Percentiles rank a stretch among this genome's conserved stretches.
Evolutionary conservation across 345 rosid genomes (phyloP).

Genomic region (Fremontodendron californicum): DNA sequence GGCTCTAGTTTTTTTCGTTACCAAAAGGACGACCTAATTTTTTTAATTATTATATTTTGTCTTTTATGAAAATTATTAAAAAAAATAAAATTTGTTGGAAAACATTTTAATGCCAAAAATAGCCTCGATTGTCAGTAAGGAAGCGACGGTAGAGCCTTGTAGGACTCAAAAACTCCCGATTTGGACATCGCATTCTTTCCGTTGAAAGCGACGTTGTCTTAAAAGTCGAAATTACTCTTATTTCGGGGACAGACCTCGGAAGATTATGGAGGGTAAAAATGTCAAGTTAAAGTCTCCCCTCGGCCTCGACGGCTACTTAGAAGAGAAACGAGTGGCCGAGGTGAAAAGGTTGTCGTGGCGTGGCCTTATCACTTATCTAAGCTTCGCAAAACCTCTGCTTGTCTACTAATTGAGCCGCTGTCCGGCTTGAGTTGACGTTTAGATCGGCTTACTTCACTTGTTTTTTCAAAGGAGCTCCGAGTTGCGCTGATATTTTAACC

Average conservation of each 20-base stretch:
- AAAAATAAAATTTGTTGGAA: not conserved
- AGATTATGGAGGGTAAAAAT: not conserved
- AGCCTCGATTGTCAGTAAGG: not conserved
- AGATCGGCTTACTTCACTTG: not conserved
- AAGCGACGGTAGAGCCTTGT: not conserved
- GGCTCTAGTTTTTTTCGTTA: constrained; percentile 4
- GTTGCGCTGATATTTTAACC: not conserved
- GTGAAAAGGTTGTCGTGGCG: constrained; percentile 9
- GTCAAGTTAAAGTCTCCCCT: not conserved
- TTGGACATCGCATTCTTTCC: constrained; percentile 2
- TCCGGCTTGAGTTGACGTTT: not conserved
- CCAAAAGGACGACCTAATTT: not conserved
- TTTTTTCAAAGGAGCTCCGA: not conserved
- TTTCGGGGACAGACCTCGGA: too few species aligned
- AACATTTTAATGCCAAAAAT: not conserved
- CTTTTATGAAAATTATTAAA: not conserved
- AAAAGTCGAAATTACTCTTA: not conserved
- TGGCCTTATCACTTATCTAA: not conserved
- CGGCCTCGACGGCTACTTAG: not conserved
- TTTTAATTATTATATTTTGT: not conserved
- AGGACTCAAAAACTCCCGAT: not conserved
- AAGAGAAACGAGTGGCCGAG: constrained; percentile 18
- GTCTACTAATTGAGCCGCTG: not conserved
- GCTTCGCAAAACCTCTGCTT: not conserved
- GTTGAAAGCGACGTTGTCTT: not conserved